These are phyloP conservation scores for Cryptococcus depauperatus DNA, from an alignment of 1,284 basidiomycete genomes.

Conservation along the genomic window DNA sequence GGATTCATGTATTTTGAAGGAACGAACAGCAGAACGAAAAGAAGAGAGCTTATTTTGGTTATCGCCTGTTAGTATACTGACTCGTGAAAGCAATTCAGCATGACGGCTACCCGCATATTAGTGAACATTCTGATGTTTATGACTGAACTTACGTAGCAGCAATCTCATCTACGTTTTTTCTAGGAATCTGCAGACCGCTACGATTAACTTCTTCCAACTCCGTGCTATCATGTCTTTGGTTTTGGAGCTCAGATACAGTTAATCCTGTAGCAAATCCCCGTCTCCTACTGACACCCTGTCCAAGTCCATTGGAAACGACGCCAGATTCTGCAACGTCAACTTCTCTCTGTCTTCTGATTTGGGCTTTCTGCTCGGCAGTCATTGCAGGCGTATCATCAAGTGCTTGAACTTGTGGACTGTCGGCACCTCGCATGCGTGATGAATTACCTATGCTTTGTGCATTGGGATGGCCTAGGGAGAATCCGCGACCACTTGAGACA, in stretches of 20 bases:
- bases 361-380: constrained; percentile 36
- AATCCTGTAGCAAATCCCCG: constrained; percentile 58
- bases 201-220: constrained; percentile 4
- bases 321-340: constrained; percentile 37
- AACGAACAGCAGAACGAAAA: constrained; percentile 70
- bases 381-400: constrained; percentile 27
- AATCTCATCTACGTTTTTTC: constrained; percentile 43
- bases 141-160: constrained; percentile 28
- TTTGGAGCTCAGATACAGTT: constrained; percentile 49
- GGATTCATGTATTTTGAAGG: constrained; percentile 70
- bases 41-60: constrained; percentile 65
- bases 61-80: constrained; percentile 61
- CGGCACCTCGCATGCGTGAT: constrained; percentile 7
- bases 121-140: not conserved
- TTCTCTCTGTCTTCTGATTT: constrained; percentile 31
- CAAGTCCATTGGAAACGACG: constrained; percentile 1
- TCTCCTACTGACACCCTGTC: constrained; percentile 11
- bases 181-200: constrained; percentile 19
- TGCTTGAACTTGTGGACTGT: constrained; percentile 28
- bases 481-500: constrained; percentile 20
- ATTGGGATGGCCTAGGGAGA: constrained; percentile 18
- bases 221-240: no score
- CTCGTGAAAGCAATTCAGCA: constrained; percentile 58
- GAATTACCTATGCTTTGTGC: constrained; percentile 51
- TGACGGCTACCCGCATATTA: constrained; percentile 55